A percentile compares a stretch with the other conserved stretches of the same genome.
These are phyloP conservation scores for Gossypium schwendimanii DNA, from an alignment of 441 rosid genomes.

Conservation along the genomic window DNA sequence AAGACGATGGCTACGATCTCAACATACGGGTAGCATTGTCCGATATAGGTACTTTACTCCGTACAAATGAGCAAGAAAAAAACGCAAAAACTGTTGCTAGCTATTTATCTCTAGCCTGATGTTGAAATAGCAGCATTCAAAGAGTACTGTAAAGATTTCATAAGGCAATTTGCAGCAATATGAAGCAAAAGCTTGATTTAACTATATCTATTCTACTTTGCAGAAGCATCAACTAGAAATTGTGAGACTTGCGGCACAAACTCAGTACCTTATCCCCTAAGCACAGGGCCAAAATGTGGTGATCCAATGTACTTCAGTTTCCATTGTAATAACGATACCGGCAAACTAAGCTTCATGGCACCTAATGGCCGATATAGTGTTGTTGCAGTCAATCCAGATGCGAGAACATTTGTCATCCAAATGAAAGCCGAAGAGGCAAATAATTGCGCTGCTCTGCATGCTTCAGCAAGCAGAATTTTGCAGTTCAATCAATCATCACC, in stretches of 20 bases:
- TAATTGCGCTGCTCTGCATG: conserved; percentile 23
- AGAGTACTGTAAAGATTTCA: not conserved
- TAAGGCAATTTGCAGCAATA: not conserved
- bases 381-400: conserved; percentile 30
- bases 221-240: conserved; percentile 40
- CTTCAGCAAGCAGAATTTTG: conserved; percentile 11
- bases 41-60: conserved; percentile 34
- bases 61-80: not conserved
- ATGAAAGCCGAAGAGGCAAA: conserved; percentile 12
- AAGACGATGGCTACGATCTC: conserved; percentile 29
- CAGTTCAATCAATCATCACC: conserved; percentile 34
- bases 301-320: conserved; percentile 45
- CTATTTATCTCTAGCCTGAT: not conserved
- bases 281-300: conserved; percentile 56
- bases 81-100: not conserved
- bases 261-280: conserved; percentile 60
- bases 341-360: conserved; percentile 36
- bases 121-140: not conserved
- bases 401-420: conserved; percentile 31
- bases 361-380: conserved; percentile 31
- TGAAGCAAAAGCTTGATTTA: not conserved
- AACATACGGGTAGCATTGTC: conserved; percentile 32
- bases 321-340: conserved; percentile 37
- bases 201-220: conserved; percentile 7
- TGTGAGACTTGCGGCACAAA: conserved; percentile 50